A percentile compares a stretch with the other conserved stretches of the same genome.
Evolutionary conservation across 306 rosid species (phyloP).

Genomic region (Acacia melanoxylon): DNA sequence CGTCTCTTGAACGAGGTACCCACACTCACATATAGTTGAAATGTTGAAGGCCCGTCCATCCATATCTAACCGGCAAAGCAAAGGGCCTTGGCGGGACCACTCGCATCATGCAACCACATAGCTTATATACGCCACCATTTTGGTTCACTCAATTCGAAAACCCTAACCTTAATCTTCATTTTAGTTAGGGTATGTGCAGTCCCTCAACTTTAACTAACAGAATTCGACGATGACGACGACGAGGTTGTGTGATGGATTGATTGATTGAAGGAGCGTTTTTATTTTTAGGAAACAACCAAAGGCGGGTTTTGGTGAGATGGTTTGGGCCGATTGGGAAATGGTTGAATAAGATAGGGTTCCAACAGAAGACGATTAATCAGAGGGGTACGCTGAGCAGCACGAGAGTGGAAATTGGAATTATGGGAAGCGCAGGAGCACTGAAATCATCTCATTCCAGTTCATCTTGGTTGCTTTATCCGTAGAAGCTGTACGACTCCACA

Average conservation of each 20-base stretch:
- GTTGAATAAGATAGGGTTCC: slow-evolving; percentile 1
- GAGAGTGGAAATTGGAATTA: slow-evolving; percentile 1
- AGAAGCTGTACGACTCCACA: slow-evolving; percentile 7
- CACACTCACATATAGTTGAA: neutral
- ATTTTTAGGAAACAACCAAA: neutral
- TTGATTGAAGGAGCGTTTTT: neutral
- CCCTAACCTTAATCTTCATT: slow-evolving; percentile 11
- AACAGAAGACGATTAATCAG: neutral
- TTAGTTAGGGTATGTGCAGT: slow-evolving; percentile 22
- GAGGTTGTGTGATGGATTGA: neutral
- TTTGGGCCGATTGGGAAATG: slow-evolving; percentile 11
- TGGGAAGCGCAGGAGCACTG: slow-evolving; percentile 2
- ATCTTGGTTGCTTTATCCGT: slow-evolving; percentile 12
- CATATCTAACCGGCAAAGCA: neutral
- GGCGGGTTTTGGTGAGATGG: neutral
- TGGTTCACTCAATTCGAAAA: slow-evolving; percentile 27
- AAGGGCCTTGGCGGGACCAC: slow-evolving; percentile 48
- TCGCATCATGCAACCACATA: neutral
- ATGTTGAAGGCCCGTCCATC: neutral
- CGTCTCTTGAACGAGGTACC: neutral
- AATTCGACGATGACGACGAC: neutral
- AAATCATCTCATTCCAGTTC: slow-evolving; percentile 10
- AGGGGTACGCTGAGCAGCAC: neutral
- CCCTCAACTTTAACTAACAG: neutral
- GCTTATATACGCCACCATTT: slow-evolving; percentile 17